These are phyloP conservation scores for Ophiostoma tasmaniense DNA, from an alignment of 2,329 filamentous ascomycete species.

Conservation along the genomic window DNA sequence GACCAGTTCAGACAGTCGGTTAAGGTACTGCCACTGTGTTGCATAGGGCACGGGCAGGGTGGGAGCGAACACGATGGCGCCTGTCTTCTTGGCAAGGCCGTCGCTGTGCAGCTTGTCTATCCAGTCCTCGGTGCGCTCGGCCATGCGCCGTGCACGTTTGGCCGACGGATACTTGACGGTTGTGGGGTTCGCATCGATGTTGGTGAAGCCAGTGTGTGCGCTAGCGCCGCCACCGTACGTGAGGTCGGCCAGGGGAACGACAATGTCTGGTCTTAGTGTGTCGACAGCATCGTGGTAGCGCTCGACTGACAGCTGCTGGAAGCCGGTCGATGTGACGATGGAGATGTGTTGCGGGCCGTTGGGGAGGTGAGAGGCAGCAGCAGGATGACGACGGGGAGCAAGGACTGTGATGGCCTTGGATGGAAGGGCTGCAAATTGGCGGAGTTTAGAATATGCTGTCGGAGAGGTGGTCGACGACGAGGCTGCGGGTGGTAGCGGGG, in stretches of 20 bases:
- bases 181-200: not conserved
- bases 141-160: slow-evolving; percentile 76
- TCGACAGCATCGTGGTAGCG: slow-evolving; percentile 60
- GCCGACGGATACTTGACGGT: slow-evolving; percentile 34
- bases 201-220: not conserved
- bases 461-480: not conserved
- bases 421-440: slow-evolving; percentile 68
- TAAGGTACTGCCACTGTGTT: slow-evolving; percentile 72
- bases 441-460: slow-evolving; percentile 41
- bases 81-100: slow-evolving; percentile 29
- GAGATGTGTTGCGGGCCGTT: slow-evolving; percentile 65
- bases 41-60: slow-evolving; percentile 67
- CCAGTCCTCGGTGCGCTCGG: slow-evolving; percentile 78
- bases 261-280: slow-evolving; percentile 69
- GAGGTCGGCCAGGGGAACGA: slow-evolving; percentile 70
- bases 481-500: slow-evolving; percentile 3
- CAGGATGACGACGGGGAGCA: slow-evolving; percentile 67
- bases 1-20: slow-evolving; percentile 49
- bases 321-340: slow-evolving; percentile 80
- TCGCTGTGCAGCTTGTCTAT: slow-evolving; percentile 56
- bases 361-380: slow-evolving; percentile 60
- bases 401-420: slow-evolving; percentile 60
- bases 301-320: slow-evolving; percentile 58
- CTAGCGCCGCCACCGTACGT: slow-evolving; percentile 30
- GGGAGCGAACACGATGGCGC: slow-evolving; percentile 46